A percentile compares a stretch with the other conserved stretches of the same genome.
phyloP scores from a whole-genome alignment of 441 rosid genomes.

The Croton laevigatus region DNA sequence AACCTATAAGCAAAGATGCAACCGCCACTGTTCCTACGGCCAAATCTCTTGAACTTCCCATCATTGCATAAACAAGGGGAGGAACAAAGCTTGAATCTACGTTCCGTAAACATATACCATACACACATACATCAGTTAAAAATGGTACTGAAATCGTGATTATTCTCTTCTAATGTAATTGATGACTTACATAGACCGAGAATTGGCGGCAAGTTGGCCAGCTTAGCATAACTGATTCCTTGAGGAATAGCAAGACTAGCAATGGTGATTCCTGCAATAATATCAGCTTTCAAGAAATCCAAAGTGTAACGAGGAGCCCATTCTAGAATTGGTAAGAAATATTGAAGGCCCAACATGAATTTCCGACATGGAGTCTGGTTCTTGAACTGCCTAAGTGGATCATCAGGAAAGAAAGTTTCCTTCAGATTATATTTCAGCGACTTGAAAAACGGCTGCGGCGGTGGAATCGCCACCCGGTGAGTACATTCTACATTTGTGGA shows the following conservation, averaged over 20 bases:
- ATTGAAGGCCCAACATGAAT: constrained; percentile 50
- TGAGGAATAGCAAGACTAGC: constrained; percentile 96
- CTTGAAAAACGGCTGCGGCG: constrained; percentile 65
- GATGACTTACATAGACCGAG: constrained; percentile 78
- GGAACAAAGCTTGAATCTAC: constrained; percentile 94
- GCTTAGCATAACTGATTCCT: constrained; percentile 91
- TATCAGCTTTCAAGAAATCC: constrained; percentile 64
- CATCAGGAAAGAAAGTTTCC: constrained; percentile 93
- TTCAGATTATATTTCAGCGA: constrained; percentile 64
- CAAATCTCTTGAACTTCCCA: constrained; percentile 92
- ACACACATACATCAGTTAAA: too few relatives aligned
- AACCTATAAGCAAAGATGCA: constrained; percentile 66
- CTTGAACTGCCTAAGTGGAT: constrained; percentile 86
- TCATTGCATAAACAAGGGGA: constrained; percentile 79
- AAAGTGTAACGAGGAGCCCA: constrained; percentile 85
- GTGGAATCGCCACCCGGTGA: constrained; percentile 63
- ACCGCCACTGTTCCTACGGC: constrained; percentile 96
- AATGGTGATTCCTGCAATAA: constrained; percentile 80
- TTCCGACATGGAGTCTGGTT: constrained; percentile 46
- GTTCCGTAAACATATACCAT: not conserved
- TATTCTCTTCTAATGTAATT: too few relatives aligned
- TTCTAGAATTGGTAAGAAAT: constrained; percentile 66
- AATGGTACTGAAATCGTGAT: too few relatives aligned
- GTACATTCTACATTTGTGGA: constrained; percentile 31
- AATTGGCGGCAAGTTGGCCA: constrained; percentile 93